These are phyloP conservation scores for Boletus huronensis DNA, from an alignment of 768 basidiomycete genomes.

Conservation along the genomic window DNA sequence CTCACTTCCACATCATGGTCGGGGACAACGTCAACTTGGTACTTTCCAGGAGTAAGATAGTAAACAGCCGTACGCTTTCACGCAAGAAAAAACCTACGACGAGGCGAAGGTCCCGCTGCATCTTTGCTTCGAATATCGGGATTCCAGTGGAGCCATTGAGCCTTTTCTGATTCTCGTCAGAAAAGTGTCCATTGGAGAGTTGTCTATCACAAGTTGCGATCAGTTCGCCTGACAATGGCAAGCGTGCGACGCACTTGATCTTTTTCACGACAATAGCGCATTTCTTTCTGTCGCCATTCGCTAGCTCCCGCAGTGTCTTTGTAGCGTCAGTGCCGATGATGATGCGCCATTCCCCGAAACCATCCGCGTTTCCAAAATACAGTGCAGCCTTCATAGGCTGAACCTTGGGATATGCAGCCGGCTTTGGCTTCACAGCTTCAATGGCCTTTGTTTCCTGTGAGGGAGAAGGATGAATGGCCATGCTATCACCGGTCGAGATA, in stretches of 20 bases:
- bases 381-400: slow-evolving; percentile 60
- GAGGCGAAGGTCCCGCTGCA: slow-evolving; percentile 50
- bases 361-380: slow-evolving; percentile 54
- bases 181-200: slow-evolving; percentile 67
- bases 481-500: neutral
- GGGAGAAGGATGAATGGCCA: neutral
- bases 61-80: neutral
- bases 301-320: slow-evolving; percentile 45
- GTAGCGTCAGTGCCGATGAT: slow-evolving; percentile 53
- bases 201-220: slow-evolving; percentile 41
- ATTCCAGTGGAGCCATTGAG: slow-evolving; percentile 46
- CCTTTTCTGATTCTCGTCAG: slow-evolving; percentile 63
- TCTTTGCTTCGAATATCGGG: slow-evolving; percentile 68
- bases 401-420: slow-evolving; percentile 39
- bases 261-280: slow-evolving; percentile 63
- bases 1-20: slow-evolving; percentile 36
- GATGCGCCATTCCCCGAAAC: slow-evolving; percentile 65
- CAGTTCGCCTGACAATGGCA: neutral
- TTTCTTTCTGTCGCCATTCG: slow-evolving; percentile 41
- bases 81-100: slow-evolving; percentile 37
- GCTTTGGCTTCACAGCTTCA: neutral
- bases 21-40: slow-evolving; percentile 46
- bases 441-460: neutral
- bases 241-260: slow-evolving; percentile 47
- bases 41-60: slow-evolving; percentile 31